These are phyloP conservation scores for Neonectria magnoliae DNA, from an alignment of 2,329 filamentous ascomycete species.

Conservation along the genomic window DNA sequence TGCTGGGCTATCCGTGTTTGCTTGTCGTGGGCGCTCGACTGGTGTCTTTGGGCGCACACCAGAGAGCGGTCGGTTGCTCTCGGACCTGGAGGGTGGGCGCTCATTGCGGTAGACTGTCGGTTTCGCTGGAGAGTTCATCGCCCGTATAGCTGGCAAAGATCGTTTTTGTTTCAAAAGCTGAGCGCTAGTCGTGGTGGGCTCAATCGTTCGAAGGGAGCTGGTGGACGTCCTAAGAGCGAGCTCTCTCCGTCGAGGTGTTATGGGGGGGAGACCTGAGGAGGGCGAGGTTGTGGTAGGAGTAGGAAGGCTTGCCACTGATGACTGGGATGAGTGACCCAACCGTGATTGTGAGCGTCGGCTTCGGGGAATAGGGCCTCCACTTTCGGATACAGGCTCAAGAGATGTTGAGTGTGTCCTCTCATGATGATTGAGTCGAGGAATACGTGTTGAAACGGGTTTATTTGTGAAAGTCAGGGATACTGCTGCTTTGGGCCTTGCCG, in stretches of 20 bases:
- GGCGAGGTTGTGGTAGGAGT: conserved; percentile 69
- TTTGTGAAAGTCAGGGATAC: conserved; percentile 93
- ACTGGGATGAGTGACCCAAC: conserved; percentile 74
- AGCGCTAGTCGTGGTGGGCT: conserved; percentile 72
- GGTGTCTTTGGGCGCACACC: conserved; percentile 75
- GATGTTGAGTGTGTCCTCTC: conserved; percentile 75
- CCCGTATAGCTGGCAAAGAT: conserved; percentile 69
- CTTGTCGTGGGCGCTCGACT: conserved; percentile 66
- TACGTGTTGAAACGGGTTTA: conserved; percentile 75
- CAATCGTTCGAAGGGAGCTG: conserved; percentile 63
- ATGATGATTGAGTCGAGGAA: conserved; percentile 79
- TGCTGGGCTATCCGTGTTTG: conserved; percentile 59
- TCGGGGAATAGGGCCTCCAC: conserved; percentile 75
- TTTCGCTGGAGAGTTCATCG: conserved; percentile 62
- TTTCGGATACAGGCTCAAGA: conserved; percentile 93
- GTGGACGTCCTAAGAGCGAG: conserved; percentile 65
- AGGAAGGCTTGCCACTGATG: conserved; percentile 72
- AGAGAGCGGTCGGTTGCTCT: conserved; percentile 61
- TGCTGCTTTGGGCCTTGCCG: conserved; percentile 76
- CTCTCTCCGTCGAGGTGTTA: conserved; percentile 71
- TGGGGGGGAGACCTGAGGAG: conserved; percentile 63
- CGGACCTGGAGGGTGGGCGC: conserved; percentile 68
- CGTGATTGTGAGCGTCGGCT: conserved; percentile 72
- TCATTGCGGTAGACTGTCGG: conserved; percentile 60
- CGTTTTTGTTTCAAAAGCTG: conserved; percentile 73